phyloP scores from a whole-genome alignment of 2,329 filamentous ascomycete species.

The Xylaria polymorpha region DNA sequence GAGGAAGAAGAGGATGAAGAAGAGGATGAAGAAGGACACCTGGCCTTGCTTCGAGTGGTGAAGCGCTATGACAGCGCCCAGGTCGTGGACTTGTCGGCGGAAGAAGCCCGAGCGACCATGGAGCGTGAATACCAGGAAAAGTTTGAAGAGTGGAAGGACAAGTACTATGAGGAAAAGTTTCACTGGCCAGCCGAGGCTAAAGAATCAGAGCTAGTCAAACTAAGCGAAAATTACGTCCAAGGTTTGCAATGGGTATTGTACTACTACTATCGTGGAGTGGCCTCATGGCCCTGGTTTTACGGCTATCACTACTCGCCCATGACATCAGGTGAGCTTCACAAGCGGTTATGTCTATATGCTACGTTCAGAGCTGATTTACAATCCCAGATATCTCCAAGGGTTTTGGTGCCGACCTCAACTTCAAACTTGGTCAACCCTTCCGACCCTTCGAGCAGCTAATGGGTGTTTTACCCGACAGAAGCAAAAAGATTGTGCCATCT shows the following conservation, averaged over 20 bases:
- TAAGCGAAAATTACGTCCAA: constrained; percentile 97
- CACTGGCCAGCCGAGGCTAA: constrained; percentile 85
- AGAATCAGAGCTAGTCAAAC: constrained; percentile 76
- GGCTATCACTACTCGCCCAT: constrained; percentile 96
- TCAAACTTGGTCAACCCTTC: constrained; percentile 95
- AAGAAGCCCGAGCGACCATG: constrained; percentile 82
- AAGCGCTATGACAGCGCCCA: constrained; percentile 92
- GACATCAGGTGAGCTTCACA: constrained; percentile 74
- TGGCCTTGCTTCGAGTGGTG: constrained; percentile 86
- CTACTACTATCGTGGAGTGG: constrained; percentile 97
- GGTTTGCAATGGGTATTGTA: constrained; percentile 97
- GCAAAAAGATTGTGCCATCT: constrained; percentile 91
- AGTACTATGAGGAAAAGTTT: constrained; percentile 92
- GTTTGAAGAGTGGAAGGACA: constrained; percentile 92
- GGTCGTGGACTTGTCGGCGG: constrained; percentile 80
- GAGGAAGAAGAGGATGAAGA: constrained; percentile 59
- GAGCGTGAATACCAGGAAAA: constrained; percentile 90
- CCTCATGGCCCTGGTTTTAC: constrained; percentile 99
- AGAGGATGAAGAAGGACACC: constrained; percentile 80
- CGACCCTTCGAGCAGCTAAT: constrained; percentile 95
- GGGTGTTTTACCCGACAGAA: constrained; percentile 96
- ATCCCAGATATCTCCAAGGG: constrained; percentile 85
- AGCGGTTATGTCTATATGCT: not conserved
- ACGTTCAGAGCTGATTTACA: constrained; percentile 3
- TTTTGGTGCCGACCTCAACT: constrained; percentile 86